These are phyloP conservation scores for Pythium rishiriense DNA, from an alignment of 352 stramenopile genomes.

Conservation along the genomic window DNA sequence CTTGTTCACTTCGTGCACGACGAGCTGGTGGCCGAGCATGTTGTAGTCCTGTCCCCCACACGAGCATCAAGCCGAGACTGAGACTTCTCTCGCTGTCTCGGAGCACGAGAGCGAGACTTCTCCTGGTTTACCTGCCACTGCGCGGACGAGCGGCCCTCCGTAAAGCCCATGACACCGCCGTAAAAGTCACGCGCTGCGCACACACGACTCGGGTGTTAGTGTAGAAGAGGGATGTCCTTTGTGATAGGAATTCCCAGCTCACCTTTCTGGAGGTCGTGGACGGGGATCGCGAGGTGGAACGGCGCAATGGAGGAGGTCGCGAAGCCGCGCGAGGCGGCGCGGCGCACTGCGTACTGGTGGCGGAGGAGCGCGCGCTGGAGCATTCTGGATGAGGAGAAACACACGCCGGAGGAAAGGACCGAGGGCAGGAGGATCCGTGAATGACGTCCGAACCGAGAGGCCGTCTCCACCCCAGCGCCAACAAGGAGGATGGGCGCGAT, in stretches of 20 bases:
- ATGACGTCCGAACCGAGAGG: background rate
- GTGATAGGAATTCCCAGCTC: too few relatives aligned
- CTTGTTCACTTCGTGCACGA: slow-evolving; percentile 89
- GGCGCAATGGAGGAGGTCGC: slow-evolving; percentile 48
- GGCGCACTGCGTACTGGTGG: slow-evolving; percentile 5
- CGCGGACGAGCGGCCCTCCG: slow-evolving; percentile 88
- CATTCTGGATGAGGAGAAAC: background rate
- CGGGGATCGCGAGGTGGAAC: slow-evolving; percentile 93
- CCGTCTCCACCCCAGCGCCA: too few relatives aligned
- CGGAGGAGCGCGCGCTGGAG: slow-evolving; percentile 10
- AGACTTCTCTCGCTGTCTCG: background rate
- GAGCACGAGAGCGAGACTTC: background rate
- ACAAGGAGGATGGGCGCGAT: background rate
- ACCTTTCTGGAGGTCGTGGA: slow-evolving; percentile 92
- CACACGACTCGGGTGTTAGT: too few relatives aligned
- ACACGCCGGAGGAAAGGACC: background rate
- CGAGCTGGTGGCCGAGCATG: slow-evolving; percentile 87
- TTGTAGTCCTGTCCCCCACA: slow-evolving; percentile 80
- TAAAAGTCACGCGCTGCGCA: slow-evolving; percentile 92
- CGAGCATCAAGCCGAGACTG: background rate
- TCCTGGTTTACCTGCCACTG: slow-evolving; percentile 88
- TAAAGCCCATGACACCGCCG: slow-evolving; percentile 88
- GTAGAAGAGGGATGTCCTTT: too few relatives aligned
- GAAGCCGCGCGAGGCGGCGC: slow-evolving; percentile 11
- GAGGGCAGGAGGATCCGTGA: background rate